Conservation (phyloP, 192 early-diverging fungal genomes). For the Spinellus fusiger region DNA sequence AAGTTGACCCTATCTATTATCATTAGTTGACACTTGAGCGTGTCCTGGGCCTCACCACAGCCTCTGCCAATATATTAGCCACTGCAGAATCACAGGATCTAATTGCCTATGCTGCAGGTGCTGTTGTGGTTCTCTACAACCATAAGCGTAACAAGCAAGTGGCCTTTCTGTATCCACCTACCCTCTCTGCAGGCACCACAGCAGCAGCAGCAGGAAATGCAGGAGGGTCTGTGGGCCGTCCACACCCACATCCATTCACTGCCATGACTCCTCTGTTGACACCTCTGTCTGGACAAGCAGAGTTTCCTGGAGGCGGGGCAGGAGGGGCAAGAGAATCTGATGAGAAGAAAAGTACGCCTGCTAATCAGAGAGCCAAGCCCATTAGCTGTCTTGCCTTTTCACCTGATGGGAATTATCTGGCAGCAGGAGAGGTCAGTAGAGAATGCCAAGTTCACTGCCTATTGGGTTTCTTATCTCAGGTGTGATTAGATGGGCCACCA, state of each 20-base stretch:
- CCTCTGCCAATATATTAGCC: slow-evolving; percentile 43
- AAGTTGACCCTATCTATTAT: not conserved
- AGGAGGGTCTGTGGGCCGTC: not conserved
- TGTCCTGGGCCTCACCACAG: slow-evolving; percentile 59
- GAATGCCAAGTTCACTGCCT: not conserved
- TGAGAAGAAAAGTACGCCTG: slow-evolving; percentile 20
- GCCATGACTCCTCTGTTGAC: not conserved
- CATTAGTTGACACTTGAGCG: slow-evolving; percentile 56
- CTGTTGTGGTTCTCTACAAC: slow-evolving; percentile 69
- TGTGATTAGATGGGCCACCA: slow-evolving; percentile 63
- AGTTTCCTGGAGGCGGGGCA: not conserved
- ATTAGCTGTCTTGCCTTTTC: slow-evolving; percentile 71
- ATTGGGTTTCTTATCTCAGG: slow-evolving; percentile 1
- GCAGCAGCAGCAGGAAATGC: not conserved
- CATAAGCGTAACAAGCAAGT: slow-evolving; percentile 62
- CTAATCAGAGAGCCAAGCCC: slow-evolving; percentile 50
- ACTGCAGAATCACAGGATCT: slow-evolving; percentile 45
- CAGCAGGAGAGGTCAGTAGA: slow-evolving; percentile 65
- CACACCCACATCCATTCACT: not conserved
- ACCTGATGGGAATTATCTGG: slow-evolving; percentile 60
- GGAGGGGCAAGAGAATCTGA: not conserved
- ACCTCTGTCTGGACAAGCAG: slow-evolving; percentile 1
- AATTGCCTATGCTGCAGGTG: slow-evolving; percentile 74
- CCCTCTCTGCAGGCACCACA: slow-evolving; percentile 1
- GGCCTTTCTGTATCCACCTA: slow-evolving; percentile 42